Conservation (phyloP, 2,329 filamentous ascomycete species). For the Tolypocladium tundrense region DNA sequence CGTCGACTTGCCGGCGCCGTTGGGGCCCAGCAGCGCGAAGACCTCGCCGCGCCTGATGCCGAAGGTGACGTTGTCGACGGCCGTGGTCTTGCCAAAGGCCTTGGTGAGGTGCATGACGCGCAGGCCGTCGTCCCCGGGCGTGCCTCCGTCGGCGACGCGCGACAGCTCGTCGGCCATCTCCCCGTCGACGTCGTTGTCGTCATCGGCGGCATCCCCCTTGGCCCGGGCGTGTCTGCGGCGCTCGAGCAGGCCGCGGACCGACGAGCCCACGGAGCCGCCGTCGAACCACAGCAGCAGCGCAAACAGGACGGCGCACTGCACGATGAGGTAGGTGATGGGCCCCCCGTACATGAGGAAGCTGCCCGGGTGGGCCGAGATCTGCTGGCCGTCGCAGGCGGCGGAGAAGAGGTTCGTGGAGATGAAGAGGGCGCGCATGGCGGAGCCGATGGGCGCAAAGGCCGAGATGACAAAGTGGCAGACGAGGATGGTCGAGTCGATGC, state of each 20-base stretch:
- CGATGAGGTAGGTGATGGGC: conserved; percentile 70
- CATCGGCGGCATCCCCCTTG: conserved; percentile 5
- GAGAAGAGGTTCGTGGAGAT: conserved; percentile 77
- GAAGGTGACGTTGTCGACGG: conserved; percentile 84
- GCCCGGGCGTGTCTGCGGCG: conserved; percentile 16
- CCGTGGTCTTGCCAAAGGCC: conserved; percentile 62
- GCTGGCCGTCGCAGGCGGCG: conserved; percentile 56
- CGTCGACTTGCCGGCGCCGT: conserved; percentile 85
- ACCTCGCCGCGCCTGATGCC: conserved; percentile 71
- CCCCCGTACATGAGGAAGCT: conserved; percentile 68
- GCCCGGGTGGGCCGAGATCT: conserved; percentile 58
- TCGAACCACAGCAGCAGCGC: conserved; percentile 69
- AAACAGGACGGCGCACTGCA: conserved; percentile 65
- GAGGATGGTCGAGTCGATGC: conserved; percentile 56
- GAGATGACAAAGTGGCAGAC: conserved; percentile 69
- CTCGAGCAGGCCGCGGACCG: conserved; percentile 30
- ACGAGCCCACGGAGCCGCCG: conserved; percentile 55
- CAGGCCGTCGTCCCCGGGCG: conserved; percentile 55
- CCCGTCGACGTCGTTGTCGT: conserved; percentile 33
- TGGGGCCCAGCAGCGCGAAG: conserved; percentile 81
- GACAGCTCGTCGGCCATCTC: conserved; percentile 56
- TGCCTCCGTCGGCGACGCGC: conserved; percentile 38
- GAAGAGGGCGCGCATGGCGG: conserved; percentile 63
- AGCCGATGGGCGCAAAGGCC: conserved; percentile 66
- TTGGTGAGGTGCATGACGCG: conserved; percentile 76